Evolutionary conservation across 176 grass and related monocot genomes (phyloP), one percentile per base, ranked within the genome.

Genomic region (Echinochloa phyllopogon): DNA sequence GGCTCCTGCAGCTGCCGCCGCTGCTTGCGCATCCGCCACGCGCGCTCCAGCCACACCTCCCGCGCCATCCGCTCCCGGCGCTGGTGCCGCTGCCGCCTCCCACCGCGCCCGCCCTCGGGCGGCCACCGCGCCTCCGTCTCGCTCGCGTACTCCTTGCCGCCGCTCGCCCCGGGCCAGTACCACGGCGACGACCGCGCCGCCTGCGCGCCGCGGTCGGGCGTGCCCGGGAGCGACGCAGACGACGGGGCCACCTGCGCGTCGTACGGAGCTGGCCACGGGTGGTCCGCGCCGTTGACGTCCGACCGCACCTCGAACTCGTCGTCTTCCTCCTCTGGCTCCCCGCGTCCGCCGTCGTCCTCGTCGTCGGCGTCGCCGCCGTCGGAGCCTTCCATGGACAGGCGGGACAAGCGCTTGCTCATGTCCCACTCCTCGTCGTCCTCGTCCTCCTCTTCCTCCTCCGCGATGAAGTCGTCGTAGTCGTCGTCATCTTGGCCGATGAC

Each of bases 41-140:
- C 85, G 21, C 87, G 80, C 72, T 87, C 81, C 82, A 92, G 86
- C 89, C 92, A 89, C 75, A 77, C 82, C 84, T 94, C 89, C 68
- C 89, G 87, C 89, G 60, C 50, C 87, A 76, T 53, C 73, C 89
- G 68, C 74, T 55, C 60, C 0, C 79, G 63, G 15, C 67, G 56
- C 25, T 64, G 73, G 12, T 68, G 65, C 27, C 21, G 75, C 3
- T n/a, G 17, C 56, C 79, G 39, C 21, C 11, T 21, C 8, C 75
- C 43, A n/a, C 20, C 69, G 10, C 41, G 70, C 17, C 55, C 55
- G n/a, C 18, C 41, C 8, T 21, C 39, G 33, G 65, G 29, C 7
- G 79, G 87, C 82, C 86, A 80, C 79, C 78, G 36, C 59, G 68
- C 85, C 89, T 91, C 89, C 42, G 85, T 91, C 85, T 91, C 89